Conservation (phyloP, 805 yeast species). For the Candida pseudoglaebosa region DNA sequence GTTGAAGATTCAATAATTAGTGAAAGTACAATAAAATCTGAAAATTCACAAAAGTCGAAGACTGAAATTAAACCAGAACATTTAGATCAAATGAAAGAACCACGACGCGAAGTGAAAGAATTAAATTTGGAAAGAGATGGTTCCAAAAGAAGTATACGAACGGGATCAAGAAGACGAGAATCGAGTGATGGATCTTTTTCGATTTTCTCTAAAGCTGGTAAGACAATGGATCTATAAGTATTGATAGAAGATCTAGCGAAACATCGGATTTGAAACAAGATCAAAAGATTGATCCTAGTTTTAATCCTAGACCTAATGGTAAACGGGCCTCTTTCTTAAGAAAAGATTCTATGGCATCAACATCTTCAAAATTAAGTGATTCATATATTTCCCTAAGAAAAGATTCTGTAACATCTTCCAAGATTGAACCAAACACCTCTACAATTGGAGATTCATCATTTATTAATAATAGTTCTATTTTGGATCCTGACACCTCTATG, state of each 20-base stretch:
- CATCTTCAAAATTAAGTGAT: background rate
- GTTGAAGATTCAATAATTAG: background rate
- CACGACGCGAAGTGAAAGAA: background rate
- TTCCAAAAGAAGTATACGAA: background rate
- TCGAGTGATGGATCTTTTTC: background rate
- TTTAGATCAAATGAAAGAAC: background rate
- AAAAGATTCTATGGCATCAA: background rate
- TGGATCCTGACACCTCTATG: background rate
- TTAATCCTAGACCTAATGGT: conserved; percentile 2
- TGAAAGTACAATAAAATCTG: background rate
- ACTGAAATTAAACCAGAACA: background rate
- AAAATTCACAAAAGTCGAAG: background rate
- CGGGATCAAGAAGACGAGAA: background rate
- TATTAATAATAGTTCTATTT: conserved; percentile 1
- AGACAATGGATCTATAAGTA: background rate
- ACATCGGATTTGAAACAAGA: no score
- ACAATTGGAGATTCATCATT: background rate
- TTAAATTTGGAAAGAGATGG: background rate
- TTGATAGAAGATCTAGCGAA: no score
- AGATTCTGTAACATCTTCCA: background rate
- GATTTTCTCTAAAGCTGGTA: background rate
- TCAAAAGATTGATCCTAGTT: background rate
- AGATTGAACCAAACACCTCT: background rate
- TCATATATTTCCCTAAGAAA: no score
- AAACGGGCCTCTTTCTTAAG: conserved; percentile 1